Conservation (phyloP, 164 flowering plant species). For the Akebia trifoliata region DNA sequence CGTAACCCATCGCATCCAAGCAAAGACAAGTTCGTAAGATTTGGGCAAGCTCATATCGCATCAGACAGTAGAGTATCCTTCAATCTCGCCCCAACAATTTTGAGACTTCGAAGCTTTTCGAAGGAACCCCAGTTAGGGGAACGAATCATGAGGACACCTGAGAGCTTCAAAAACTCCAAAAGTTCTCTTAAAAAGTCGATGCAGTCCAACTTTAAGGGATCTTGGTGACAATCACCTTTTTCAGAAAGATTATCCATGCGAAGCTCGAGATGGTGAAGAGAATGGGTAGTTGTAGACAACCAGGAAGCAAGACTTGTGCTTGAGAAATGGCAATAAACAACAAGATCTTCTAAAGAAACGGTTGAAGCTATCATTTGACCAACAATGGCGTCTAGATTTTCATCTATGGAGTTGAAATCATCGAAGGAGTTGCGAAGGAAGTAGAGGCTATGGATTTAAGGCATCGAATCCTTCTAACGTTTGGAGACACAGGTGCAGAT, state of each 20-base stretch:
- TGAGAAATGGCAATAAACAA: slow-evolving; percentile 66
- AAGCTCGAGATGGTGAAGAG: slow-evolving; percentile 64
- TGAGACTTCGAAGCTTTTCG: slow-evolving; percentile 45
- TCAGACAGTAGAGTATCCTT: slow-evolving; percentile 44
- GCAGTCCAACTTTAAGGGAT: slow-evolving; percentile 52
- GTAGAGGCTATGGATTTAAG: slow-evolving; percentile 45
- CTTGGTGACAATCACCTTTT: no score
- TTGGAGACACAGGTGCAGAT: slow-evolving; percentile 62
- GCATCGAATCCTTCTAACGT: slow-evolving; percentile 64
- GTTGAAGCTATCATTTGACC: slow-evolving; percentile 40
- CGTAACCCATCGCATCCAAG: slow-evolving; percentile 67
- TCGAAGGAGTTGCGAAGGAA: slow-evolving; percentile 70
- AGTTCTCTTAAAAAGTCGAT: slow-evolving; percentile 35
- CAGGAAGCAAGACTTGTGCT: slow-evolving; percentile 56
- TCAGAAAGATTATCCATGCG: slow-evolving; percentile 62
- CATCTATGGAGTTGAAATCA: slow-evolving; percentile 14
- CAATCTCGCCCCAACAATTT: slow-evolving; percentile 68
- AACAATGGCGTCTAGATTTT: slow-evolving; percentile 36
- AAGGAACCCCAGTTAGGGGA: slow-evolving; percentile 69
- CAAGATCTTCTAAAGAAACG: slow-evolving; percentile 49
- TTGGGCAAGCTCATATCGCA: slow-evolving; percentile 59
- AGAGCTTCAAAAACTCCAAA: slow-evolving; percentile 63
- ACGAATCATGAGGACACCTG: slow-evolving; percentile 65
- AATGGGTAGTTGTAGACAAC: slow-evolving; percentile 31
- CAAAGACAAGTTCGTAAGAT: slow-evolving; percentile 48